Evolutionary conservation across 202 grass and related monocot genomes (phyloP).

Genomic region (Setaria viridis): DNA sequence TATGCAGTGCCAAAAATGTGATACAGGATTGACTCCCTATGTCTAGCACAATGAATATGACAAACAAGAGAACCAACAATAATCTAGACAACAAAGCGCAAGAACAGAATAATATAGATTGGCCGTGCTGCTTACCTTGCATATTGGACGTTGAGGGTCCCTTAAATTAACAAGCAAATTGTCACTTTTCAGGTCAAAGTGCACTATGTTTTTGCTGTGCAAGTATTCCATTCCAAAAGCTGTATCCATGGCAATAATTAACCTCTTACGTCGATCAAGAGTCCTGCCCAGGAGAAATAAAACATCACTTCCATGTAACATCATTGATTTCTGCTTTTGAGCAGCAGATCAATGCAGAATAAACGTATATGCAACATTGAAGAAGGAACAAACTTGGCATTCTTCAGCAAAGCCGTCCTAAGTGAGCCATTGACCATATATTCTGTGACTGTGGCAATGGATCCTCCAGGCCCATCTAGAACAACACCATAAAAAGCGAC

Average conservation of each 20-base stretch:
- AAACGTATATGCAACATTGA: conserved; percentile 25
- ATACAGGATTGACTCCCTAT: conserved; percentile 25
- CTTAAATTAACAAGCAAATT: conserved; percentile 99
- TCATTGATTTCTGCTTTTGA: not conserved
- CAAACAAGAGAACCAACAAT: not conserved
- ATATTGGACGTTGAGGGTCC: conserved; percentile 96
- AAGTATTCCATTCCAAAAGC: conserved; percentile 99
- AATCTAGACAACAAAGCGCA: conserved; percentile 7
- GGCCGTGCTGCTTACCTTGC: conserved; percentile 68
- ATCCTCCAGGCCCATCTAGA: conserved; percentile 91
- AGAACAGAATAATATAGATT: conserved; percentile 1
- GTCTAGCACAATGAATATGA: not conserved
- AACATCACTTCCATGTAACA: conserved; percentile 22
- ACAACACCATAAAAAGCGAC: conserved; percentile 98
- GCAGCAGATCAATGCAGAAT: conserved; percentile 29
- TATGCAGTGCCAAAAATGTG: not conserved
- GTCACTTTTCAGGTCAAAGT: conserved; percentile 99
- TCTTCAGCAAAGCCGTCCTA: conserved; percentile 82
- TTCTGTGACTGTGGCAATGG: conserved; percentile 95
- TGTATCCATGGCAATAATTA: conserved; percentile 97
- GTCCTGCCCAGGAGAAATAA: conserved; percentile 51
- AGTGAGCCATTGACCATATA: conserved; percentile 99
- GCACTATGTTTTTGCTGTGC: conserved; percentile 97
- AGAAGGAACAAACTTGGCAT: conserved; percentile 70
- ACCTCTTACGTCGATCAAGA: conserved; percentile 71